phyloP scores from a whole-genome alignment of 2,329 filamentous ascomycete genomes.

The Torrubiella hemipterigena region DNA sequence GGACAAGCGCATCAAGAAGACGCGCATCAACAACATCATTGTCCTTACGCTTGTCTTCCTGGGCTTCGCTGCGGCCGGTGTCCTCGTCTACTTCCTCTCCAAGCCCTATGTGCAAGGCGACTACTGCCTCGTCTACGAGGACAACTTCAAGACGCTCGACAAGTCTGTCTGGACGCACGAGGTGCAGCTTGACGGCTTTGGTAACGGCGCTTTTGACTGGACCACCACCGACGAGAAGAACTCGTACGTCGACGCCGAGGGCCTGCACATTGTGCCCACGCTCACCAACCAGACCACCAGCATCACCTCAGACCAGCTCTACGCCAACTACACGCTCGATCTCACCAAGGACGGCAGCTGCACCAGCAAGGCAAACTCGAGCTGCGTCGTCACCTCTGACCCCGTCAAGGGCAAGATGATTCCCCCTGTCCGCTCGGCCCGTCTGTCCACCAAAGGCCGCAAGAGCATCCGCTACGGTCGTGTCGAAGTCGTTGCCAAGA shows the following conservation, averaged over 20 bases:
- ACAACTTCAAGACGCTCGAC: slow-evolving; percentile 34
- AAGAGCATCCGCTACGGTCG: slow-evolving; percentile 33
- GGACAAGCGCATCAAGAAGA: slow-evolving; percentile 19
- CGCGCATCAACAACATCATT: slow-evolving; percentile 22
- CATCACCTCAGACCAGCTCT: slow-evolving; percentile 25
- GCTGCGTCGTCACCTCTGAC: slow-evolving; percentile 29
- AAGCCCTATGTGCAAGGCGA: slow-evolving; percentile 13
- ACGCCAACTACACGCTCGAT: slow-evolving; percentile 29
- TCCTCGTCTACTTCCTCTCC: slow-evolving; percentile 19
- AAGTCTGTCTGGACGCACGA: slow-evolving; percentile 35
- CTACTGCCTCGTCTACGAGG: slow-evolving; percentile 38
- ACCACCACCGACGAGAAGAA: slow-evolving; percentile 36
- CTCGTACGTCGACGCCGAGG: slow-evolving; percentile 31
- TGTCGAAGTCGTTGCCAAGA: slow-evolving; percentile 40
- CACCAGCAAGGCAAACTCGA: slow-evolving; percentile 20
- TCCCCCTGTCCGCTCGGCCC: slow-evolving; percentile 34
- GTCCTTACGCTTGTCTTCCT: slow-evolving; percentile 17
- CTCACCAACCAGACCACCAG: slow-evolving; percentile 28
- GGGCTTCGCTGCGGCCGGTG: slow-evolving; percentile 19
- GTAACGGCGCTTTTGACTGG: slow-evolving; percentile 42
- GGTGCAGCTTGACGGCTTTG: slow-evolving; percentile 29
- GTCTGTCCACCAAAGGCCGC: slow-evolving; percentile 32
- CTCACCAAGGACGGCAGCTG: slow-evolving; percentile 28
- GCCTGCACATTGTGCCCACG: slow-evolving; percentile 44
- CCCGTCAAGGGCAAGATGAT: slow-evolving; percentile 31